A percentile compares a stretch with the other conserved stretches of the same genome.
Conservation (phyloP, 192 early-diverging fungal species). For the Jimgerdemannia lactiflua region DNA sequence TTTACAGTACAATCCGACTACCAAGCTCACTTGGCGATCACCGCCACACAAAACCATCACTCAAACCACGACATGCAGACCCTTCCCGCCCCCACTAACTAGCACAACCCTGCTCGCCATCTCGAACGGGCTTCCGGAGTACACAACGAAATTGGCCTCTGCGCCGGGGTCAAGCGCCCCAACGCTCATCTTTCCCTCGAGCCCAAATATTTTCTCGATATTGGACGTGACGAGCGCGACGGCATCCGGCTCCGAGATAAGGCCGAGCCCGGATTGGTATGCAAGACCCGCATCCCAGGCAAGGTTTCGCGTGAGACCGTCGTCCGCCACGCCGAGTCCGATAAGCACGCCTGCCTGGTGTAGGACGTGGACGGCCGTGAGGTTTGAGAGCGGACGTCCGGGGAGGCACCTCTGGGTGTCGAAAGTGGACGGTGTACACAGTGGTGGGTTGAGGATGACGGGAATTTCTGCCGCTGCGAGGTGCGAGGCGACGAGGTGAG, state of each 20-base stretch:
- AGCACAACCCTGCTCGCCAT: slow-evolving; percentile 52
- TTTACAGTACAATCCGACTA: no score
- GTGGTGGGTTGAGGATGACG: slow-evolving; percentile 61
- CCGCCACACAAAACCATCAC: background rate
- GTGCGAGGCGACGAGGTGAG: slow-evolving; percentile 57
- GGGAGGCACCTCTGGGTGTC: slow-evolving; percentile 58
- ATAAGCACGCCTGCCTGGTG: slow-evolving; percentile 59
- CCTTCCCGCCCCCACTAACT: slow-evolving; percentile 47
- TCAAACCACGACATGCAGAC: background rate
- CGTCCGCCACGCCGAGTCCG: slow-evolving; percentile 46
- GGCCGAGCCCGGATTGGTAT: slow-evolving; percentile 27
- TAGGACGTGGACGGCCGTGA: slow-evolving; percentile 51
- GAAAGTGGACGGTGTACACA: slow-evolving; percentile 62
- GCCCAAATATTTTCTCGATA: slow-evolving; percentile 62
- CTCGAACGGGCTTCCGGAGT: slow-evolving; percentile 62
- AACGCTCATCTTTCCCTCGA: slow-evolving; percentile 21
- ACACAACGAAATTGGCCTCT: slow-evolving; percentile 54
- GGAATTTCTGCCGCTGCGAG: slow-evolving; percentile 51
- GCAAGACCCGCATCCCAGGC: slow-evolving; percentile 81
- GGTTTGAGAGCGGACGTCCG: slow-evolving; percentile 46
- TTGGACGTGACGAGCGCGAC: slow-evolving; percentile 70
- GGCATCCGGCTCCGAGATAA: slow-evolving; percentile 57
- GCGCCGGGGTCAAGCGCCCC: slow-evolving; percentile 5
- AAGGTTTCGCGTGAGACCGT: slow-evolving; percentile 57
- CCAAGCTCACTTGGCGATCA: no score